A percentile compares a stretch with the other conserved stretches of the same genome.
Conservation (phyloP, 495 filamentous ascomycete genomes). For the Elasticomyces elasticus region DNA sequence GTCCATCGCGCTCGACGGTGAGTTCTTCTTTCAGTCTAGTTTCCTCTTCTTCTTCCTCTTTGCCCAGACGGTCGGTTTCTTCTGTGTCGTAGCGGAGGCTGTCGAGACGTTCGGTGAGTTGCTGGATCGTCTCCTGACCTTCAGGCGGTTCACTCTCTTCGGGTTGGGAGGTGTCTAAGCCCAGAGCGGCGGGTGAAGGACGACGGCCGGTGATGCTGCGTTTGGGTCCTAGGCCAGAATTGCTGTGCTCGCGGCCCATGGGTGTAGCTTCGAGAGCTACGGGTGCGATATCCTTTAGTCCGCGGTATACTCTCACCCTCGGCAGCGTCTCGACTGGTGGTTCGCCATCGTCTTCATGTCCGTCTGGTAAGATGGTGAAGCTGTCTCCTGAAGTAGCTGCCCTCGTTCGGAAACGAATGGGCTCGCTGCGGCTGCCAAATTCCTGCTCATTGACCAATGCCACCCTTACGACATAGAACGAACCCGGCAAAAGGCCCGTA, state of each 20-base stretch:
- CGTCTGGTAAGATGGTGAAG: constrained; percentile 23
- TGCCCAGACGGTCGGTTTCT: constrained; percentile 40
- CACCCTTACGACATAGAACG: constrained; percentile 85
- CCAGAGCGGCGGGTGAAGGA: constrained; percentile 61
- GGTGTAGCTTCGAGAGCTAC: constrained; percentile 41
- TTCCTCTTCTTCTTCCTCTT: constrained; percentile 64
- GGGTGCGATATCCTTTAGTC: constrained; percentile 36
- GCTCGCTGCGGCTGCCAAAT: constrained; percentile 77
- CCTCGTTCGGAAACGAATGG: constrained; percentile 64
- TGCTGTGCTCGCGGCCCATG: constrained; percentile 55
- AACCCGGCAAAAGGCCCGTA: constrained; percentile 68
- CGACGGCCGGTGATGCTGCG: constrained; percentile 62
- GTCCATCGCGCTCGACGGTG: constrained; percentile 56
- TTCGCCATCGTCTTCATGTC: constrained; percentile 26
- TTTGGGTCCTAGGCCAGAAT: constrained; percentile 46
- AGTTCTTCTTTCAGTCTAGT: constrained; percentile 50
- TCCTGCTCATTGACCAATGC: constrained; percentile 80
- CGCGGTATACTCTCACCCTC: constrained; percentile 35
- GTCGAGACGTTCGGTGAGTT: constrained; percentile 42
- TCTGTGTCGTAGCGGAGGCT: constrained; percentile 29
- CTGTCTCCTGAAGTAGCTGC: constrained; percentile 23
- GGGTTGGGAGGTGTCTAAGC: constrained; percentile 40
- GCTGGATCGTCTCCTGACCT: constrained; percentile 47
- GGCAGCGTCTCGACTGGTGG: constrained; percentile 38
- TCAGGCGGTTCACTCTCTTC: constrained; percentile 21